Percentiles rank a stretch among this genome's conserved stretches.
Evolutionary conservation across 768 basidiomycete species (phyloP).

Genomic region (Pholiota conissans): DNA sequence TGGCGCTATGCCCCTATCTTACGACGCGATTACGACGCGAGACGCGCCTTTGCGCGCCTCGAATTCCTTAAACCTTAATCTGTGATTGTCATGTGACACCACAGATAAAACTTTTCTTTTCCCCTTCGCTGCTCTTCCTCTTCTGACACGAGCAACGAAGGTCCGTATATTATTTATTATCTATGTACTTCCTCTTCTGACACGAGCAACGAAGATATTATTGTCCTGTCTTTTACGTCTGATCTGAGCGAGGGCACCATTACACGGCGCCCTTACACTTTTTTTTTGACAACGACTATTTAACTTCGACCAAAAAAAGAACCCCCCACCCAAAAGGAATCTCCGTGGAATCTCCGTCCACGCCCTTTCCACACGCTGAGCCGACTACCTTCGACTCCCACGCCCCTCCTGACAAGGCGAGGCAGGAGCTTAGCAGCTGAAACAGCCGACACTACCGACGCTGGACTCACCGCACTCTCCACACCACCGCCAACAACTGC

Average conservation of each 20-base stretch:
- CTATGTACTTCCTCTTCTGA: not conserved
- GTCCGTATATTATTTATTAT: not conserved
- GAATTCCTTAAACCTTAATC: too few species aligned
- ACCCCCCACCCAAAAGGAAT: not conserved
- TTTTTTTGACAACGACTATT: not conserved
- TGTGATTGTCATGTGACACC: too few species aligned
- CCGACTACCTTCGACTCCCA: not conserved
- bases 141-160: not conserved
- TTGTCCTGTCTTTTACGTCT: not conserved
- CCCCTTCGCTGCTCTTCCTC: too few species aligned
- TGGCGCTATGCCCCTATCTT: not conserved
- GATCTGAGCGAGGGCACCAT: not conserved
- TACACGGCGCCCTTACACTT: not conserved
- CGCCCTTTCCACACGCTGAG: not conserved
- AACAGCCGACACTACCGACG: too few species aligned
- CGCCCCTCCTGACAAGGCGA: not conserved
- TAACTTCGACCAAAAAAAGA: too few species aligned
- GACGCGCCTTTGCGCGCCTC: too few species aligned
- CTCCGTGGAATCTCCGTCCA: not conserved
- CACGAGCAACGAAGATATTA: not conserved
- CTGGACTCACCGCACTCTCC: not conserved
- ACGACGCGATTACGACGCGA: not conserved
- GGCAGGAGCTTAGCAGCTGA: not conserved
- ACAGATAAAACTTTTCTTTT: too few species aligned
- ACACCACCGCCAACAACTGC: not conserved